phyloP scores from a whole-genome alignment of 495 filamentous ascomycete species.

The Neurospora cerealis region DNA sequence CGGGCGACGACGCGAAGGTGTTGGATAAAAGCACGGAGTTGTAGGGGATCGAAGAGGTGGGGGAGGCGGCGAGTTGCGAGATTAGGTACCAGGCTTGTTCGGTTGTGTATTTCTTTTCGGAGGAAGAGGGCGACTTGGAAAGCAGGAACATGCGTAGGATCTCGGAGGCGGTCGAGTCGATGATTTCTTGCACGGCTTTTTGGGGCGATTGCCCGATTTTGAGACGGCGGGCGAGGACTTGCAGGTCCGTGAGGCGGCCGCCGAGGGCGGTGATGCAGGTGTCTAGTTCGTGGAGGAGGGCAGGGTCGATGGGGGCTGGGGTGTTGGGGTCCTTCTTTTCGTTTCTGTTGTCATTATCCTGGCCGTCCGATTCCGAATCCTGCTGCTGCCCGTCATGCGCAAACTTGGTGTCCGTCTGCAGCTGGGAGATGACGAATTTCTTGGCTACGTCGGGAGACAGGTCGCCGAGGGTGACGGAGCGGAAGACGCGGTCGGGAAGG shows the following conservation, averaged over 20 bases:
- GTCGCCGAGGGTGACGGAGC: slow-evolving; percentile 74
- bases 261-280: slow-evolving; percentile 72
- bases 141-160: slow-evolving; percentile 90
- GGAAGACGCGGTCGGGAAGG: slow-evolving; percentile 84
- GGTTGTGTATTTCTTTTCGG: slow-evolving; percentile 55
- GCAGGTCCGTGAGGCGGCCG: slow-evolving; percentile 86
- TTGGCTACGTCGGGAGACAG: slow-evolving; percentile 78
- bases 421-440: slow-evolving; percentile 76
- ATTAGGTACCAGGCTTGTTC: slow-evolving; percentile 90
- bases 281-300: slow-evolving; percentile 53
- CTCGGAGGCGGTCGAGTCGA: slow-evolving; percentile 76
- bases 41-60: slow-evolving; percentile 45
- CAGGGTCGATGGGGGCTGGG: slow-evolving; percentile 33
- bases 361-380: slow-evolving; percentile 3
- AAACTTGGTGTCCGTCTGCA: slow-evolving; percentile 35
- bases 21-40: slow-evolving; percentile 71
- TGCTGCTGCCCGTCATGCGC: slow-evolving; percentile 5
- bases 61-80: slow-evolving; percentile 48
- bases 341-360: background rate
- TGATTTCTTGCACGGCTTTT: slow-evolving; percentile 80
- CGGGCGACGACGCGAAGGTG: slow-evolving; percentile 54
- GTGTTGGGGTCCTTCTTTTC: background rate
- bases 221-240: slow-evolving; percentile 84
- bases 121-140: slow-evolving; percentile 24
- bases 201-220: slow-evolving; percentile 78